A percentile compares a stretch with the other conserved stretches of the same genome.
Evolutionary conservation across 441 rosid genomes (phyloP).

Genomic region (Populus trichocarpa): DNA sequence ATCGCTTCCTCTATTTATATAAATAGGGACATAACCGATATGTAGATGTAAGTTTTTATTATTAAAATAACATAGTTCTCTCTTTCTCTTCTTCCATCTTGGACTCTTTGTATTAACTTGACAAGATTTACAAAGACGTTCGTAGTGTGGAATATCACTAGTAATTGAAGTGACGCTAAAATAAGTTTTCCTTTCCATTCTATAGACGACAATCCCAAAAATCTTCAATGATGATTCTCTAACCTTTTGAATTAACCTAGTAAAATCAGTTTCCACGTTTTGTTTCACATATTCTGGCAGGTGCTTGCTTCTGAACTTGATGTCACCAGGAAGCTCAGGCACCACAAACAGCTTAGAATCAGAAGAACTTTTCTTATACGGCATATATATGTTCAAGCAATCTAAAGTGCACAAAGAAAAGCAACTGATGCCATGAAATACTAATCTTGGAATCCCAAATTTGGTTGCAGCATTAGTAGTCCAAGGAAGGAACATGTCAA

Average conservation of each 20-base stretch:
- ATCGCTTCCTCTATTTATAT: too few species aligned
- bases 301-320: constrained; percentile 25
- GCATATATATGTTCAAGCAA: constrained; percentile 28
- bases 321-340: constrained; percentile 46
- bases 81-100: too few species aligned
- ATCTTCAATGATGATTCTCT: background rate
- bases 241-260: background rate
- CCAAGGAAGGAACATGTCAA: constrained; percentile 30
- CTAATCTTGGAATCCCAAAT: constrained; percentile 41
- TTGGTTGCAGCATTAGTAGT: constrained; percentile 30
- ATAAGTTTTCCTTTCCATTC: too few species aligned
- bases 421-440: constrained; percentile 43
- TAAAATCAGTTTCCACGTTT: background rate
- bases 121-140: too few species aligned
- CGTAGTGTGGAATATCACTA: too few species aligned
- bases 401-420: constrained; percentile 34
- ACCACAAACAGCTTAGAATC: constrained; percentile 42
- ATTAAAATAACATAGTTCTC: too few species aligned
- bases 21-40: too few species aligned
- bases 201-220: background rate
- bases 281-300: background rate
- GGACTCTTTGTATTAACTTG: too few species aligned
- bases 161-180: too few species aligned
- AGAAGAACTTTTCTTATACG: constrained; percentile 37
- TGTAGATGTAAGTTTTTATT: too few species aligned